Evolutionary conservation across 2,329 filamentous ascomycete species (phyloP).

Genomic region (Bipolaris zeicola): DNA sequence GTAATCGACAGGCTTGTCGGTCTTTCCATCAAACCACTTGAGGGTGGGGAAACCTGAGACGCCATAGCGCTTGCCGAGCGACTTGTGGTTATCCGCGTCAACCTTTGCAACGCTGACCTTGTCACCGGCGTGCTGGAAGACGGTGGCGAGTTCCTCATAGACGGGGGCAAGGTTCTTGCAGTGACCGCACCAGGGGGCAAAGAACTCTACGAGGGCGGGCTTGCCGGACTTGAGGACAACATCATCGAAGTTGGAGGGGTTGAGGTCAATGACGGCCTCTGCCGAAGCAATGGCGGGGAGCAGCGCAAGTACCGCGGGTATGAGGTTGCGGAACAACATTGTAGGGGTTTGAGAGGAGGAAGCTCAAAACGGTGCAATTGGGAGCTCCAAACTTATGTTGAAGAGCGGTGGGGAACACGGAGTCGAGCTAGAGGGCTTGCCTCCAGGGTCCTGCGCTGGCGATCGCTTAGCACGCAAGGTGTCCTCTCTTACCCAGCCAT

Average conservation of each 20-base stretch:
- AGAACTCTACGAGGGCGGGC: constrained; percentile 96
- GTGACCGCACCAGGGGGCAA: constrained; percentile 98
- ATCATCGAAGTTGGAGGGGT: constrained; percentile 88
- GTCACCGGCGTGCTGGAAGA: constrained; percentile 74
- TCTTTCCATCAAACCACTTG: constrained; percentile 98
- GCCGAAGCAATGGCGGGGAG: constrained; percentile 58
- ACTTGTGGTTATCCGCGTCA: constrained; percentile 87
- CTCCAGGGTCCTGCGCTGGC: constrained; percentile 25
- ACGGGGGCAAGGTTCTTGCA: constrained; percentile 96
- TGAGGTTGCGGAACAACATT: constrained; percentile 43
- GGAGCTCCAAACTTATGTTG: constrained; percentile 24
- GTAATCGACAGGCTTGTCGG: constrained; percentile 82
- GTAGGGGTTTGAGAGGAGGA: constrained; percentile 15
- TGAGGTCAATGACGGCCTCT: constrained; percentile 87
- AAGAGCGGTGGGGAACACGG: constrained; percentile 20
- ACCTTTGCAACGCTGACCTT: constrained; percentile 92
- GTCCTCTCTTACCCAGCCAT: constrained; percentile 29
- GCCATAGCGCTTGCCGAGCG: constrained; percentile 82
- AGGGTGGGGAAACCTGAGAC: constrained; percentile 95
- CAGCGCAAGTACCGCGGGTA: constrained; percentile 42
- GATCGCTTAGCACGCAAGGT: constrained; percentile 39
- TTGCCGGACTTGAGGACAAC: constrained; percentile 90
- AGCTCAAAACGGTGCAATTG: constrained; percentile 25
- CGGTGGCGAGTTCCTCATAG: constrained; percentile 84
- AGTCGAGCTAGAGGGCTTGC: constrained; percentile 22